Evolutionary conservation across 176 grass and related monocot genomes (phyloP), one percentile per base, ranked within the genome.

Genomic region (Sorghum bicolor): DNA sequence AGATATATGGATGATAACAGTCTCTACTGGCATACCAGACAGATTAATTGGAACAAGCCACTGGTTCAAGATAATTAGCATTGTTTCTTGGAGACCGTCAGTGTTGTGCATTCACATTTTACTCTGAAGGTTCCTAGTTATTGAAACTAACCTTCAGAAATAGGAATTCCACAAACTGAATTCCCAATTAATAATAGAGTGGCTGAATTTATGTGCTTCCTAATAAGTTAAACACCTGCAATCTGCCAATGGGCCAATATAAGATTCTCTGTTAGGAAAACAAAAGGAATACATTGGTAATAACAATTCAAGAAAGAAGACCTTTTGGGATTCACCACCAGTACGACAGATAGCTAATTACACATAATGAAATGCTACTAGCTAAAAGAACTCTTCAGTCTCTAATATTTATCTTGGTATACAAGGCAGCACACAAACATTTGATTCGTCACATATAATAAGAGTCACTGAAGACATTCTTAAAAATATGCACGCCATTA

Each of bases 161-260:
- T 79, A 90, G 67, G 64, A 88, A 87, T 82, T 92, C 94, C 68
- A 90, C 44, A 33, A 84, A 97, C 74, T 45, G 91, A 94, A 86
- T 92, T 97, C 75, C 92, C 94, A 92, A 92, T 91, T 78, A 97
- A 80, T 67, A 79, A 82, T 61, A 91, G 87, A 63, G 80, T 86
- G 37, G 57, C 79, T 38, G 87, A 78, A 80, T 85, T 80, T 47
- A 94, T 39, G 77, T 97, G 85, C 76, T 67, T 90, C 82, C 58
- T 90, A 52, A 97, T 39, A 53, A 97, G 24, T 92, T 76, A 61
- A 97, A 72, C 70, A 97, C 91, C 89, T 97, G 85, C 41, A 1
- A 15, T 45, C 41, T 2, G 44, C 44, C 91, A 90, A 58, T 38
- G 25, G 44, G 13, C 44, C 13, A 45, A 83, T 0, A 81, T 5